These are phyloP conservation scores for Ottelia alismoides DNA, from an alignment of 106 monocot species.

Conservation along the genomic window DNA sequence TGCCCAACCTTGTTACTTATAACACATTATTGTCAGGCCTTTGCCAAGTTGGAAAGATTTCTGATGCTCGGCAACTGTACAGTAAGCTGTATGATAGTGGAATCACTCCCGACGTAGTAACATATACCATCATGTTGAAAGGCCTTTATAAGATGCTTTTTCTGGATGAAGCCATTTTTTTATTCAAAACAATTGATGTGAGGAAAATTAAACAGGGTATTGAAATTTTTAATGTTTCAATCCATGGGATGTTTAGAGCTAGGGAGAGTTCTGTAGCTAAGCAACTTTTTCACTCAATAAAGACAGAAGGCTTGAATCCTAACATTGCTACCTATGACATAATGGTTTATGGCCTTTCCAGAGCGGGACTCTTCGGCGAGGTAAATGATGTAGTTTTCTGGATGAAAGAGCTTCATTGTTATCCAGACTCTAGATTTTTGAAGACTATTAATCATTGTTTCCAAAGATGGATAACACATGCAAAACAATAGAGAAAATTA, in stretches of 20 bases:
- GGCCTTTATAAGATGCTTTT: neutral
- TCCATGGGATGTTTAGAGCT: slow-evolving; percentile 15
- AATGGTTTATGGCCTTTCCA: slow-evolving; percentile 4
- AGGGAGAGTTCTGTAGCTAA: slow-evolving; percentile 1
- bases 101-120: neutral
- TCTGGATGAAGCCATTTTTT: slow-evolving; percentile 2
- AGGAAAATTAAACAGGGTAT: slow-evolving; percentile 2
- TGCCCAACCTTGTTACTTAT: slow-evolving; percentile 10
- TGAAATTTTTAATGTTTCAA: slow-evolving; percentile 10
- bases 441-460: slow-evolving; percentile 6
- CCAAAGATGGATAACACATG: neutral
- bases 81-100: neutral
- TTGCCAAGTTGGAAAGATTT: neutral
- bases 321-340: slow-evolving; percentile 7
- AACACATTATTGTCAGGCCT: slow-evolving; percentile 10
- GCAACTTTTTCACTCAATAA: slow-evolving; percentile 1
- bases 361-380: neutral
- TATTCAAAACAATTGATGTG: slow-evolving; percentile 1
- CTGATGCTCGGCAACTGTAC: neutral
- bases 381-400: neutral
- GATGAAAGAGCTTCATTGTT: slow-evolving; percentile 1
- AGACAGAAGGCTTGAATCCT: neutral
- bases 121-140: slow-evolving; percentile 9
- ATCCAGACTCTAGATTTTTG: slow-evolving; percentile 6
- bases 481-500: no score